These are phyloP conservation scores for Viola pubescens DNA, from an alignment of 441 rosid species.

Conservation along the genomic window DNA sequence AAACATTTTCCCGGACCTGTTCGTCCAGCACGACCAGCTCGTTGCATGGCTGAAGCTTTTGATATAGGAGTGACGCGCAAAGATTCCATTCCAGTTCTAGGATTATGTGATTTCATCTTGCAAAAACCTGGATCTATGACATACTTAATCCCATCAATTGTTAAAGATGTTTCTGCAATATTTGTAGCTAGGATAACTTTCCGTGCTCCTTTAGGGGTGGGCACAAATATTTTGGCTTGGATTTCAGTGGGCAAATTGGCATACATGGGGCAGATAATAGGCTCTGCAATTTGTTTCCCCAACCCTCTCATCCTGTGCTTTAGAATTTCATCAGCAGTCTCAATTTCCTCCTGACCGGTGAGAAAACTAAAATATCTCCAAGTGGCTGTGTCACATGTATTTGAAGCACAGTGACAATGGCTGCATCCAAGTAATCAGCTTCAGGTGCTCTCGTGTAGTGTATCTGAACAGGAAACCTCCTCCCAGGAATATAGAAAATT, in stretches of 20 bases:
- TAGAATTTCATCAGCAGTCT: conserved; percentile 90
- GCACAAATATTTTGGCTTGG: conserved; percentile 93
- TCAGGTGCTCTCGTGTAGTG: conserved; percentile 81
- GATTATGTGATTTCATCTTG: conserved; percentile 95
- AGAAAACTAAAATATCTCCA: conserved; percentile 87
- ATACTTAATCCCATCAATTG: conserved; percentile 93
- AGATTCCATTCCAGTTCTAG: conserved; percentile 98
- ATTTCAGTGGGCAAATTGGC: conserved; percentile 96
- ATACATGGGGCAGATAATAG: conserved; percentile 89
- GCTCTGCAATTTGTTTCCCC: conserved; percentile 88
- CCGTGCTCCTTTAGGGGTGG: conserved; percentile 92
- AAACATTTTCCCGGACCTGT: conserved; percentile 95
- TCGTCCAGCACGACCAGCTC: conserved; percentile 95
- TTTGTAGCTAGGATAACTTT: conserved; percentile 95
- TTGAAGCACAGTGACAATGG: conserved; percentile 77
- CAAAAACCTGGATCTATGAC: conserved; percentile 96
- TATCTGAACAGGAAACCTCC: conserved; percentile 93
- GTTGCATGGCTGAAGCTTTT: conserved; percentile 97
- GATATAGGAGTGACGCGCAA: conserved; percentile 86
- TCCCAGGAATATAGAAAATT: conserved; percentile 90
- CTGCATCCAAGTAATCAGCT: conserved; percentile 95
- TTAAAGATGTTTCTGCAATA: conserved; percentile 94
- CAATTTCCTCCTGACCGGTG: conserved; percentile 98
- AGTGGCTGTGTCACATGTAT: conserved; percentile 75
- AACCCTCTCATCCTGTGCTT: conserved; percentile 81